Base-by-base conservation (phyloP, 2,329 filamentous ascomycete species). In the Fusarium neocosmosporiellum region DNA sequence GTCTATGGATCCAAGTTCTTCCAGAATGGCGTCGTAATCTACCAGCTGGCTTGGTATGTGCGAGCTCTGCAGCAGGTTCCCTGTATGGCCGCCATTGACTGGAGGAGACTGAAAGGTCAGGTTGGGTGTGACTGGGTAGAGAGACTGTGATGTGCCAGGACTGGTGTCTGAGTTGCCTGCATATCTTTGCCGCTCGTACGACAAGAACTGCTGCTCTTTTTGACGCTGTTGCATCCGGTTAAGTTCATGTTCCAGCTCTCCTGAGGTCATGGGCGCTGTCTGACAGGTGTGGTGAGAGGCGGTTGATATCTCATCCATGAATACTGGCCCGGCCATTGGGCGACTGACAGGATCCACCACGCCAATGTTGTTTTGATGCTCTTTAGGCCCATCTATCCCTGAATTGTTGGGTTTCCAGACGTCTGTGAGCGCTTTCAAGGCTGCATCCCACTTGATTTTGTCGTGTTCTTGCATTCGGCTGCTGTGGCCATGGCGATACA, bases 21-120 rank as follows among this genome's bases (percentile, higher is more conserved):
- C 86, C 50, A 88, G 77, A n/a, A 88, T 84, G 4, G 86, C 84
- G 59, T 88, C 86, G 72, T 88, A 87, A 67, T 88, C 86, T 6
- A 87, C 66, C 22, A 77, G 55, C 61, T 78, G 75, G 43, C 64
- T 75, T 37, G 70, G 67, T 53, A 73, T 76, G 39, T 66, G 69
- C 33, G 72, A 65, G 48, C 61, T 65, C 31, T 75, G 71, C 36
- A 76, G 65, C 5, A 77, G 59, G 27, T 70, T 69, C n/a, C 76
- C 72, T 31, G 66, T 65, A 3, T 75, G 75, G 2, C 71, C 67
- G n/a, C 63, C 72, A 20, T 66, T 67, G 10, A 76, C 31, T 3
- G 75, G 65, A 31, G 76, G 72, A 7, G 74, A 75, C 7, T 78
- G 76, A 33, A 77, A 78, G 2, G 74, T 73, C 13, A 77, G 60